phyloP scores from a whole-genome alignment of 495 filamentous ascomycete genomes.

The Echria macrotheca region DNA sequence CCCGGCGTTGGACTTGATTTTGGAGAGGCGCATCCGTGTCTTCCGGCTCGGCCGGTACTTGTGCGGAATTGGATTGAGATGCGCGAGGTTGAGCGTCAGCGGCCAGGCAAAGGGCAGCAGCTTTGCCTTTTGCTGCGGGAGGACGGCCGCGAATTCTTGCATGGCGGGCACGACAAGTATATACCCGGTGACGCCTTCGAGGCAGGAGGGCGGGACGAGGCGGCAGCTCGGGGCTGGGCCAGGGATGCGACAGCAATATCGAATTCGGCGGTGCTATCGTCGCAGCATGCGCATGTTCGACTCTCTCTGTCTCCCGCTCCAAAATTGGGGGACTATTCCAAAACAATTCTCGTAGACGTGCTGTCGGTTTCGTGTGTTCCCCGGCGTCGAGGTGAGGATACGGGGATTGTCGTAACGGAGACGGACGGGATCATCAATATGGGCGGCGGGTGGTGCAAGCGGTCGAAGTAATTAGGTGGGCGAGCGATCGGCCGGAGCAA shows the following conservation, averaged over 20 bases:
- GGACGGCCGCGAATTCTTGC: conserved; percentile 23
- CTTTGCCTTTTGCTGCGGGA: conserved; percentile 25
- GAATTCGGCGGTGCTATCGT: conserved; percentile 17
- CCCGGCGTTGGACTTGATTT: conserved; percentile 61
- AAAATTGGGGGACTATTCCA: no score
- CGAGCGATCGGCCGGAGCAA: not conserved
- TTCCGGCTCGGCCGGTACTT: conserved; percentile 67
- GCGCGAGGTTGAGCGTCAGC: conserved; percentile 20
- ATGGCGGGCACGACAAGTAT: conserved; percentile 8
- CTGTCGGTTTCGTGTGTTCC: not conserved
- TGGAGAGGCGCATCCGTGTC: conserved; percentile 60
- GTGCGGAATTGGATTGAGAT: conserved; percentile 56
- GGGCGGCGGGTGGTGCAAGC: not conserved
- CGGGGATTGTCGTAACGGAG: not conserved
- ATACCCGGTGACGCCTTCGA: not conserved
- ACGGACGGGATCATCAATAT: not conserved
- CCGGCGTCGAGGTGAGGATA: not conserved
- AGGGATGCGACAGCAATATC: conserved; percentile 1
- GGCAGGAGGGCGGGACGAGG: not conserved
- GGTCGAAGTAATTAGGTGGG: not conserved
- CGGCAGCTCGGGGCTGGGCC: conserved; percentile 1
- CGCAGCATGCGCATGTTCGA: conserved; percentile 25
- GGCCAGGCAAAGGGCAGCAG: conserved; percentile 27
- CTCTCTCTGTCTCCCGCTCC: not conserved
- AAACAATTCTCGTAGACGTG: no score